Conservation (phyloP, 352 stramenopile genomes). For the Peronospora belbahrii region DNA sequence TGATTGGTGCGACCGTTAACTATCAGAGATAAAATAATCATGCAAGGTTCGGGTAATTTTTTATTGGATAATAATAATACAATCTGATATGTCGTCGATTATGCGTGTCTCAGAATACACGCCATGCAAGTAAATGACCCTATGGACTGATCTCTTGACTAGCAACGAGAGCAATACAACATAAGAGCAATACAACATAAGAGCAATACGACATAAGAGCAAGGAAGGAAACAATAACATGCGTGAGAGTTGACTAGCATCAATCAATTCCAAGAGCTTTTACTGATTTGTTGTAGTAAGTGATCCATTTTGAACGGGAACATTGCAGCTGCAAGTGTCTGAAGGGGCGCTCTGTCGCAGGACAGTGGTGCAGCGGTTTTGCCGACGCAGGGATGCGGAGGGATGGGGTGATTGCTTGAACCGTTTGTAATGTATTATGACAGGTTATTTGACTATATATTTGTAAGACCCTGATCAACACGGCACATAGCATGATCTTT, state of each 20-base stretch:
- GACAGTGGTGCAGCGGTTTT: slow-evolving; percentile 26
- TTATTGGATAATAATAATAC: no score
- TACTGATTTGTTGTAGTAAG: background rate
- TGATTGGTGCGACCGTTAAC: no score
- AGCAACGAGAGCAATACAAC: no score
- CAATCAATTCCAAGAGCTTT: background rate
- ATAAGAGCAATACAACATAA: no score
- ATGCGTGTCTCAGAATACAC: no score
- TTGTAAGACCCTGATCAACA: slow-evolving; percentile 15
- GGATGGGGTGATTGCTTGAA: slow-evolving; percentile 11
- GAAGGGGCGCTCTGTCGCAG: slow-evolving; percentile 16
- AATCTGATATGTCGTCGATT: no score
- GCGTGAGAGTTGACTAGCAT: background rate
- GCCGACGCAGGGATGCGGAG: slow-evolving; percentile 24
- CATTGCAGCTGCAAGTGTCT: slow-evolving; percentile 28
- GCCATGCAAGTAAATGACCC: no score
- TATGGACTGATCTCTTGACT: no score
- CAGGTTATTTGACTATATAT: slow-evolving; percentile 1
- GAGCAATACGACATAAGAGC: no score
- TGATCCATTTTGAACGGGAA: background rate
- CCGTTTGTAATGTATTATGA: slow-evolving; percentile 11
- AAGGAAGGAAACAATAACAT: no score
- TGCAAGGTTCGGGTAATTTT: no score
- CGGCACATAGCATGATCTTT: background rate
- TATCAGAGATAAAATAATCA: no score